Percentiles rank a stretch among this genome's conserved stretches.
Evolutionary conservation across 768 basidiomycete species (phyloP).

Genomic region (Boletellus emodensis): DNA sequence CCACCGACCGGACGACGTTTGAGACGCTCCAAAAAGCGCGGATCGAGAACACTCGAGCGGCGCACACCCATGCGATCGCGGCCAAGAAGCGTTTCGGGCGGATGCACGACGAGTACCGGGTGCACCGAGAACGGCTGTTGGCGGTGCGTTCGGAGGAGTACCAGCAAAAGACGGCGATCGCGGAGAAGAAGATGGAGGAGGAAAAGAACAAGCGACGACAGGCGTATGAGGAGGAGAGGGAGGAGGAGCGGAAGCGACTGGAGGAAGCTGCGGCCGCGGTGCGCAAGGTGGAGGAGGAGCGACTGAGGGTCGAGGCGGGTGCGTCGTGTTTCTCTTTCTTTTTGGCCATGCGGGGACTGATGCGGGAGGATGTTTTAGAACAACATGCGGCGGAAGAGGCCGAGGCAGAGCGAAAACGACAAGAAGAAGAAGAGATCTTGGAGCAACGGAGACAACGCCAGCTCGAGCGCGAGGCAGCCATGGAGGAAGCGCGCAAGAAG

Average conservation of each 20-base stretch:
- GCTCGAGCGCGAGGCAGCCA: slow-evolving; percentile 45
- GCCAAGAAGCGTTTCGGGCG: slow-evolving; percentile 72
- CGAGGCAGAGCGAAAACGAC: slow-evolving; percentile 49
- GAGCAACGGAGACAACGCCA: slow-evolving; percentile 53
- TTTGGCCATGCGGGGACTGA: slow-evolving; percentile 3
- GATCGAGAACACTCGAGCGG: slow-evolving; percentile 48
- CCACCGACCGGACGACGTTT: slow-evolving; percentile 67
- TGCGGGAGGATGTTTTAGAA: slow-evolving; percentile 32
- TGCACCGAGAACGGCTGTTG: slow-evolving; percentile 50
- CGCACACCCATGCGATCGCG: slow-evolving; percentile 64
- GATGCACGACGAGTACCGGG: slow-evolving; percentile 67
- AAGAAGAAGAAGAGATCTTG: slow-evolving; percentile 55
- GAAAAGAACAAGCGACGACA: slow-evolving; percentile 75
- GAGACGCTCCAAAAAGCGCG: slow-evolving; percentile 55
- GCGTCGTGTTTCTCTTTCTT: slow-evolving; percentile 18
- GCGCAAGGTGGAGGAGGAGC: slow-evolving; percentile 38
- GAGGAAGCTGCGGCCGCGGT: slow-evolving; percentile 23
- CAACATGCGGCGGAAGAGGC: slow-evolving; percentile 56
- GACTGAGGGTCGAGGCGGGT: slow-evolving; percentile 50
- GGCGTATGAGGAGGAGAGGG: slow-evolving; percentile 56
- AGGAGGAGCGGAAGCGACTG: slow-evolving; percentile 37
- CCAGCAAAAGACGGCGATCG: slow-evolving; percentile 46
- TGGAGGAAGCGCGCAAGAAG: slow-evolving; percentile 56
- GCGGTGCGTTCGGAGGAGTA: slow-evolving; percentile 64
- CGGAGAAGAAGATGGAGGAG: slow-evolving; percentile 69